Base-by-base conservation (phyloP, 2,329 filamentous ascomycete genomes). In the Penicillium sp. region DNA sequence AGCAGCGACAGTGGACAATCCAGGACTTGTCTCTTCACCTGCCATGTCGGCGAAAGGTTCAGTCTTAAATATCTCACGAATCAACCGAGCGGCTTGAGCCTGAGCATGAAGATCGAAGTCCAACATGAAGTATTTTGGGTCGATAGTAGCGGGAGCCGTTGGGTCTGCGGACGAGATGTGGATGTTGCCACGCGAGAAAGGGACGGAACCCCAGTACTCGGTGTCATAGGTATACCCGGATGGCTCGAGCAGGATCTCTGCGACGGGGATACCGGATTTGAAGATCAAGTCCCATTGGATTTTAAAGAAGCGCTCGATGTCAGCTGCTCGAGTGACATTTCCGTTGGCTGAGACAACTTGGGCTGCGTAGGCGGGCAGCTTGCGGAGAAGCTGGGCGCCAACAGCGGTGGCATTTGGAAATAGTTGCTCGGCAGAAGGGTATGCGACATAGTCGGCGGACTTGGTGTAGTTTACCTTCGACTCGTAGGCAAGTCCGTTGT, bases 121-220 rank as follows among this genome's bases (percentile, higher is more conserved):
- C 26, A 72, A 53, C 62, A 69, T 65, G 39, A 68, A 68, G 53
- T 69, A 74, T 19, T 71, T 68, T 3, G 72, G 70, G 50, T 73
- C 68, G 33, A 73, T 67, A n/a, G 19, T 42, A 4, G 68, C 62
- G 27, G 62, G 42, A 4, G 50, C 60, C 1, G 55, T 54, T 5
- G 72, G 66, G 26, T 70, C 61, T 10, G 64, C 53, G 4, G 68
- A 71, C 10, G 57, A 50, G 29, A 74, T 68, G 46, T 72, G 72
- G 8, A 67, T 49, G 43, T 57, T 69, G 3, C 72, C 72, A 6
- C 71, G 65, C 11, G 72, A 67, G 57, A 73, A 73, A 11, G 72
- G 72, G 33, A 69, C 62, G 19, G 66, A 63, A 11, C 59, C 57
- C 66, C 66, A 71, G 56, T 62, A 72, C 26, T 66, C 64, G 4